A percentile compares a stretch with the other conserved stretches of the same genome.
Conservation (phyloP, 2,329 filamentous ascomycete genomes). For the Colletotrichum chrysophilum region DNA sequence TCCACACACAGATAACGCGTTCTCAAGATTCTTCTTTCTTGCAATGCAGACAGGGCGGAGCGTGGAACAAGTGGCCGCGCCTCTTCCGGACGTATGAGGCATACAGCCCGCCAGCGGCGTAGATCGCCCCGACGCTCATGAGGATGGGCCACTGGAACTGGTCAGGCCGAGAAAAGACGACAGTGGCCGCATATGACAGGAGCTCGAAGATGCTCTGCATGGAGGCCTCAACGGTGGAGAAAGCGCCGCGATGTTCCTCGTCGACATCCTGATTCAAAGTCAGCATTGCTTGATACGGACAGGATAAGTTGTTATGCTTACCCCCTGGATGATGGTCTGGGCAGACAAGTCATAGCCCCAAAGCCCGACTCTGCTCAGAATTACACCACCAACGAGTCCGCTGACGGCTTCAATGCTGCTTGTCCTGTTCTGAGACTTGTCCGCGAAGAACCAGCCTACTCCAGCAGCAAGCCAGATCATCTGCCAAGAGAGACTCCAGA, state of each 20-base stretch:
- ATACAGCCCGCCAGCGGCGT: slow-evolving; percentile 30
- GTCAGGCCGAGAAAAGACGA: not conserved
- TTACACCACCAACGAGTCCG: not conserved
- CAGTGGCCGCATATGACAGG: not conserved
- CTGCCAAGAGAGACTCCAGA: slow-evolving; percentile 77
- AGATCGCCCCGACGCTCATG: not conserved
- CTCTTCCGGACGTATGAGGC: slow-evolving; percentile 33
- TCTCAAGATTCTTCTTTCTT: not conserved
- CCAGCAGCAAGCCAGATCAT: slow-evolving; percentile 57
- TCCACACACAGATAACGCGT: not conserved
- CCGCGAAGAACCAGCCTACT: slow-evolving; percentile 43
- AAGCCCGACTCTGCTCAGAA: not conserved
- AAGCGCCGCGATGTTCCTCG: not conserved
- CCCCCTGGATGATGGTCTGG: not conserved
- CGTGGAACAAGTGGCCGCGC: slow-evolving; percentile 38
- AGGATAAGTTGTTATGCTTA: not conserved
- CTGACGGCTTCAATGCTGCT: not conserved
- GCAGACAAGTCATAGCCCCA: slow-evolving; percentile 1
- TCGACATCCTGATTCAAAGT: not conserved
- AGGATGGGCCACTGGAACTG: slow-evolving; percentile 1
- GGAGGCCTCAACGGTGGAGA: not conserved
- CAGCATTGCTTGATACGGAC: rapidly evolving
- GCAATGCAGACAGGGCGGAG: slow-evolving; percentile 4
- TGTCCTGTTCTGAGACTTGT: not conserved
- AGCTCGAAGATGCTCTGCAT: not conserved